Base-by-base conservation (phyloP, 768 basidiomycete genomes). In the Tylopilus vinaceipallidus region DNA sequence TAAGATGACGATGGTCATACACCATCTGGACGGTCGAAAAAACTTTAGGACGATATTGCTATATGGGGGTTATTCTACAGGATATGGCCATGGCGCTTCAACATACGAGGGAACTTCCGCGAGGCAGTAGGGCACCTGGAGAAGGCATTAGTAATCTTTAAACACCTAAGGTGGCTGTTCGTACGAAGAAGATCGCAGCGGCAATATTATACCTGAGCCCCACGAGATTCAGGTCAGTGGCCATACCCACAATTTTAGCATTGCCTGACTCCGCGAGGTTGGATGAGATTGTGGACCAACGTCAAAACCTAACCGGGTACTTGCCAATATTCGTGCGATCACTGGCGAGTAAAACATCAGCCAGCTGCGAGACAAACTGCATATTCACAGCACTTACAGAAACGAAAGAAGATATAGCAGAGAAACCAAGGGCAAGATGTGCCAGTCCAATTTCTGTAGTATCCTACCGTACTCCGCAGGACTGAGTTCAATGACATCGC, bases 261-360 rank as follows among this genome's bases (percentile, higher is more conserved):
- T 75, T 74, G 40, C 73, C 73, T 75, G 23, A 29, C n/a, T n/a
- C n/a, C n/a, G n/a, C n/a, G 29, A 33, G n/a, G 19, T 7, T 5
- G 17, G 11, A 26, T 58, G 4, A 58, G 56, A 27, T 2, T 16
- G 17, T 10, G 3, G 19, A 30, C 19, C 12, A 3, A 20, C 35
- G 11, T 2, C 20, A n/a, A 20, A 16, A 26, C 6, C 7, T 2
- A 30, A 13, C 33, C 47, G 30, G 27, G 19, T 32, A 63, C 67
- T 66, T 54, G 46, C 75, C 77, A 37, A 78, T 60, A 59, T 76
- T 78, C 42, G 72, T 61, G 20, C 77, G 72, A 58, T 77, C 77
- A 19, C 73, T 74, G 42, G 24, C n/a, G 43, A 11, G 33, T 37
- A 24, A 17, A 35, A 17, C 4, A 7, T 42, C 13, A 14, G 14